phyloP scores from a whole-genome alignment of 192 early-diverging fungal species.

The Backusella australiensis region DNA sequence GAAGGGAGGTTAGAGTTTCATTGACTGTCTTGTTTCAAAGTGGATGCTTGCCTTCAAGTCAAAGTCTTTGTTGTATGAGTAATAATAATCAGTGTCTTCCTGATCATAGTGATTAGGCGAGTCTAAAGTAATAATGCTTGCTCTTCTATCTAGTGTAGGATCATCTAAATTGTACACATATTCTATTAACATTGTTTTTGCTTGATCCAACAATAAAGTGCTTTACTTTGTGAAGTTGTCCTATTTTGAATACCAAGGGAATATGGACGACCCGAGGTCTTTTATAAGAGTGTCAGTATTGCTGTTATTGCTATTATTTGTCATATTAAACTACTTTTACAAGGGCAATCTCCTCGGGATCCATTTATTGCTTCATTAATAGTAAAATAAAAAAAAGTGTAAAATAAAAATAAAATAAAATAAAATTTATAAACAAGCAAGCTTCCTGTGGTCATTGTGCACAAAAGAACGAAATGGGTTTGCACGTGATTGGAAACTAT shows the following conservation, averaged over 20 bases:
- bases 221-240: not conserved
- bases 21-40: not conserved
- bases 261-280: not conserved
- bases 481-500: not conserved
- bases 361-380: constrained; percentile 24
- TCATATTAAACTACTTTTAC: not conserved
- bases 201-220: not conserved
- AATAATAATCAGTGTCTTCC: not conserved
- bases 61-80: not conserved
- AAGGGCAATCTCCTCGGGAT: constrained; percentile 11
- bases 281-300: not conserved
- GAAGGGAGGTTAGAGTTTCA: not conserved
- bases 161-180: not conserved
- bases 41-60: not conserved
- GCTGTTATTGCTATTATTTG: not conserved
- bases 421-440: not conserved
- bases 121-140: not conserved
- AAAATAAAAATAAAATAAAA: not conserved
- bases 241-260: not conserved
- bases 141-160: not conserved
- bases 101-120: not conserved
- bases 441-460: not conserved
- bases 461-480: not conserved
- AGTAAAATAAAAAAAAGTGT: not conserved
- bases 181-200: not conserved